phyloP scores from a whole-genome alignment of 805 yeast species.

The Peterozyma toletana region DNA sequence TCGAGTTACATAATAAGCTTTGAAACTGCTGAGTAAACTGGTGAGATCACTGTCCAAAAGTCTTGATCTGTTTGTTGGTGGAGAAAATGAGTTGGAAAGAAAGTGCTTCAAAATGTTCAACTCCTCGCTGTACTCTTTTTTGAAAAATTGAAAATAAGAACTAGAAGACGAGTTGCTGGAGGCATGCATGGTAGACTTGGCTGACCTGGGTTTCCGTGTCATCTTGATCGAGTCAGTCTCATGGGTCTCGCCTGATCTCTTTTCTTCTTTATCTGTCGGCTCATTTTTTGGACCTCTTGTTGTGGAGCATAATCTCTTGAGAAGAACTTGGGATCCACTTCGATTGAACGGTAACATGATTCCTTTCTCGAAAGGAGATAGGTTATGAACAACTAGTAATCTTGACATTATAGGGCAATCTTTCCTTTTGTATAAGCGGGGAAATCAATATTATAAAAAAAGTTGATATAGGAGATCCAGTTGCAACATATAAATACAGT shows the following conservation, averaged over 20 bases:
- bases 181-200: background rate
- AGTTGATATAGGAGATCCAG: too few relatives aligned
- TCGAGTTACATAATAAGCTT: too few relatives aligned
- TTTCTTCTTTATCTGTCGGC: background rate
- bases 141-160: background rate
- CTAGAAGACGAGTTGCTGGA: too few relatives aligned
- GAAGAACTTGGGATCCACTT: background rate
- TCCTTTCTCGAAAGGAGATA: background rate
- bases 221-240: slow-evolving; percentile 7
- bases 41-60: too few relatives aligned
- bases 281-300: background rate
- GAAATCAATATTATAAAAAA: too few relatives aligned
- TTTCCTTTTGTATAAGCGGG: too few relatives aligned
- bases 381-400: too few relatives aligned
- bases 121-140: slow-evolving; percentile 1
- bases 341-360: background rate
- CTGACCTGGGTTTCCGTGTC: slow-evolving; percentile 1
- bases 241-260: slow-evolving; percentile 1
- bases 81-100: background rate
- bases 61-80: too few relatives aligned
- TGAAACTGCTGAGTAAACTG: too few relatives aligned
- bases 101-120: slow-evolving; percentile 1
- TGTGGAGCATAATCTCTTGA: background rate
- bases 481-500: too few relatives aligned
- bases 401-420: too few relatives aligned